Base-by-base conservation (phyloP, 2,329 filamentous ascomycete genomes). In the Colletotrichum gigasporum region DNA sequence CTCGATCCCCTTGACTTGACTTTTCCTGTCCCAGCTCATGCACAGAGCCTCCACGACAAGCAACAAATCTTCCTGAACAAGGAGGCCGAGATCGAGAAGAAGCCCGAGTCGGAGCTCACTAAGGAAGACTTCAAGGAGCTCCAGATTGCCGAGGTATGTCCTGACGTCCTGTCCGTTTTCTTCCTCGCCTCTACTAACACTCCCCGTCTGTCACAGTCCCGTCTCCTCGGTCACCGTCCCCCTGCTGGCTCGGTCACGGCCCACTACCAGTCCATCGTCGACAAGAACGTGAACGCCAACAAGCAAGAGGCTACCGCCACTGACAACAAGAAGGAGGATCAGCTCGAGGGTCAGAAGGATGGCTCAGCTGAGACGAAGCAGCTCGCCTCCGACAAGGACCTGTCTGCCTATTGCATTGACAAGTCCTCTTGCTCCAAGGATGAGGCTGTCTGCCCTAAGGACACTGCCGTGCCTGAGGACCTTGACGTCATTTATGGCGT, bases 31-130 rank as follows among this genome's bases (percentile, higher is more conserved):
- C 8, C n/a, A 54, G 35, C 51, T 18, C 28, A 34, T 10, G 51
- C 35, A 22, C 51, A 54, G 16, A 54, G 35, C 16, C 35, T 54
- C 16, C 35, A 32, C 10, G 24, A 54, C 35, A 54, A 54, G 51
- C 51, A 54, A 16, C 51, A 54, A 12, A 42, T 11, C 8, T 16
- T 54, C 16, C 22, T 42, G 24, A 28, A 28, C 22, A 42, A 32
- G 35, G 10, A 42, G 18, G 39, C 18, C 3, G 39, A 55, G 26
- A 39, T 55, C 37, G 24, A 44, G 37, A 55, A 42, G 16, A 44
- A 55, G 51, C 39, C 37, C 18, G 37, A 55, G 18, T 44, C 37
- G 9, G 52, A 55, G 3, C 30, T 55, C 37, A 55, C 52, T 4
- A 55, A 45, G 8, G 52, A 34, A 11, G 52, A 55, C 20, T 24